These are phyloP conservation scores for Evernia prunastri DNA, from an alignment of 495 filamentous ascomycete species.

Conservation along the genomic window DNA sequence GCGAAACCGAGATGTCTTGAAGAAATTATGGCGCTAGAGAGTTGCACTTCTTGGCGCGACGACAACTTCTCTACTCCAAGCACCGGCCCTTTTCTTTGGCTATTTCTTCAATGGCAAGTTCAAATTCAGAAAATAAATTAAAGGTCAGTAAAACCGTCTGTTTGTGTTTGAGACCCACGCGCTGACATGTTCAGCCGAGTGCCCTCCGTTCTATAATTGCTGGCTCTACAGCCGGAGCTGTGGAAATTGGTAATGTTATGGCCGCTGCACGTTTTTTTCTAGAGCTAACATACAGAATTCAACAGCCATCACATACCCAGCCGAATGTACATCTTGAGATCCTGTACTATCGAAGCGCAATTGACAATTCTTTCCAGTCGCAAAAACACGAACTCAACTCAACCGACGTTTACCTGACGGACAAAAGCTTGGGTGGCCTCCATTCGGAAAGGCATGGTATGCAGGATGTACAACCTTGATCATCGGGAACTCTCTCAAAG, in stretches of 20 bases:
- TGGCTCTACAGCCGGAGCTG: slow-evolving; percentile 81
- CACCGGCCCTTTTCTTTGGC: not conserved
- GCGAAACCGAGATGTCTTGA: slow-evolving; percentile 1
- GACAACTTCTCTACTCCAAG: not conserved
- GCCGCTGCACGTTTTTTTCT: slow-evolving; percentile 1
- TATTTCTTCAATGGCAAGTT: slow-evolving; percentile 35
- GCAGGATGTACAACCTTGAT: slow-evolving; percentile 96
- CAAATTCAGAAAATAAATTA: slow-evolving; percentile 36
- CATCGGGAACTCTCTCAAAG: slow-evolving; percentile 92
- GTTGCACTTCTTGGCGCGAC: not conserved
- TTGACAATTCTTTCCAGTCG: slow-evolving; percentile 47
- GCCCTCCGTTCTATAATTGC: slow-evolving; percentile 79
- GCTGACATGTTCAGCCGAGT: slow-evolving; percentile 55
- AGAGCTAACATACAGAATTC: not conserved
- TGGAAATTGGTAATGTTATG: slow-evolving; percentile 73
- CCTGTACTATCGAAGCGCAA: not conserved
- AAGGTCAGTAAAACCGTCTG: slow-evolving; percentile 34
- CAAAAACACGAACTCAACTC: slow-evolving; percentile 91
- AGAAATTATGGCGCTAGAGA: slow-evolving; percentile 19
- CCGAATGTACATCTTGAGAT: slow-evolving; percentile 62
- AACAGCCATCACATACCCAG: slow-evolving; percentile 93
- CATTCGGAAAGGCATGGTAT: slow-evolving; percentile 93
- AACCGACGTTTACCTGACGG: slow-evolving; percentile 74
- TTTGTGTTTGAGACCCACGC: not conserved
- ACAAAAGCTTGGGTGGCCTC: slow-evolving; percentile 90